A percentile compares a stretch with the other conserved stretches of the same genome.
Evolutionary conservation across 2,329 filamentous ascomycete genomes (phyloP).

Genomic region (Cladosporium sp.): DNA sequence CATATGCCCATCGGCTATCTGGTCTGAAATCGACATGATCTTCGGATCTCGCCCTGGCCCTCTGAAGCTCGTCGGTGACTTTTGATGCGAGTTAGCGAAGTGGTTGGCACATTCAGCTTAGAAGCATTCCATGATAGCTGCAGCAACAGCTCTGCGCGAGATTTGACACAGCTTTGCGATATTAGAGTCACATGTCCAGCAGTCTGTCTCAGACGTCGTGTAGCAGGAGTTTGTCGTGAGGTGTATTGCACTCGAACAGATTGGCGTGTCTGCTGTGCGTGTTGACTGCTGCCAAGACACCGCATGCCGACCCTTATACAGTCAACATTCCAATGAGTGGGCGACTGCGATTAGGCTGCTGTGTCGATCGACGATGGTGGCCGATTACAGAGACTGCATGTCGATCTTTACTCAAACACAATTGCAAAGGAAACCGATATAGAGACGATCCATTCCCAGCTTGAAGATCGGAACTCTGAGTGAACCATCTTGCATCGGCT

Average conservation of each 20-base stretch:
- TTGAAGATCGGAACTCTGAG: neutral
- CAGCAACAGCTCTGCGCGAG: neutral
- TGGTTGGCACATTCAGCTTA: neutral
- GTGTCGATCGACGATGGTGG: neutral
- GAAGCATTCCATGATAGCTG: neutral
- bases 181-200: neutral
- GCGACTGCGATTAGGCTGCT: neutral
- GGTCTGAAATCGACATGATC: neutral
- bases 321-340: conserved; percentile 2
- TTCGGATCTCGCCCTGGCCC: neutral
- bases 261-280: neutral
- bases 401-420: neutral
- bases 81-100: neutral
- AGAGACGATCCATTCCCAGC: conserved; percentile 5
- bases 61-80: neutral
- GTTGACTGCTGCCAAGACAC: neutral
- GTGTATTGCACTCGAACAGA: neutral
- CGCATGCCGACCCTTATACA: neutral
- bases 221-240: neutral
- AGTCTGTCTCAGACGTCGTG: conserved; percentile 8
- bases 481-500: too few species aligned
- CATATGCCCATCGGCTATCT: neutral
- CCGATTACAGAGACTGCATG: neutral
- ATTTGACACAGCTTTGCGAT: neutral
- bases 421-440: neutral